phyloP scores from a whole-genome alignment of 1,284 basidiomycete genomes.

The Hemileia vastatrix region DNA sequence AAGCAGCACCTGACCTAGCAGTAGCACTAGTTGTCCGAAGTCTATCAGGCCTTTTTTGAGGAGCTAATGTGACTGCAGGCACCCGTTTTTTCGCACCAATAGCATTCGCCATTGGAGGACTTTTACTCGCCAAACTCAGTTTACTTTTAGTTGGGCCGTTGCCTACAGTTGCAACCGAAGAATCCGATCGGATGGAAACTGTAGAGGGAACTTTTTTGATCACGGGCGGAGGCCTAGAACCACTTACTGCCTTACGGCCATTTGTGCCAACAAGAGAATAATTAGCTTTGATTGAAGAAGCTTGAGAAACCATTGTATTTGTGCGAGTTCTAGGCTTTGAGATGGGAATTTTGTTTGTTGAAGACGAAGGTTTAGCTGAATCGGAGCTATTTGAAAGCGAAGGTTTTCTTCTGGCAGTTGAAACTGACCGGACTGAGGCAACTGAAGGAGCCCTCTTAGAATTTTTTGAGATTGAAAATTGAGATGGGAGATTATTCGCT shows the following conservation, averaged over 20 bases:
- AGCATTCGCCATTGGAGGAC: not conserved
- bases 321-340: slow-evolving; percentile 4
- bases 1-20: slow-evolving; percentile 1
- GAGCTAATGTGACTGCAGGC: not conserved
- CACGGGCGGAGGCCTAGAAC: slow-evolving; percentile 2
- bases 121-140: not conserved
- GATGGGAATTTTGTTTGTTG: slow-evolving; percentile 1
- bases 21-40: slow-evolving; percentile 21
- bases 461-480: no score
- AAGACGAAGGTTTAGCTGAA: not conserved
- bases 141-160: not conserved
- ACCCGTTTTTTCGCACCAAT: not conserved
- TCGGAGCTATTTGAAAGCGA: not conserved
- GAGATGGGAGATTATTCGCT: no score
- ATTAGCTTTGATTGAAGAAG: not conserved
- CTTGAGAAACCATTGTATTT: not conserved
- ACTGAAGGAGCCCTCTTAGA: no score
- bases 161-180: slow-evolving; percentile 5
- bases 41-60: slow-evolving; percentile 2
- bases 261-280: not conserved
- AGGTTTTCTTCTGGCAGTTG: no score
- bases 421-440: no score
- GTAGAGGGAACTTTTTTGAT: slow-evolving; percentile 15
- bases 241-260: slow-evolving; percentile 7
- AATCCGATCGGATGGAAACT: slow-evolving; percentile 13